Evolutionary conservation across 2,329 filamentous ascomycete species (phyloP), one percentile per base, ranked within the genome.

Genomic region (Trichoderma atroviride): DNA sequence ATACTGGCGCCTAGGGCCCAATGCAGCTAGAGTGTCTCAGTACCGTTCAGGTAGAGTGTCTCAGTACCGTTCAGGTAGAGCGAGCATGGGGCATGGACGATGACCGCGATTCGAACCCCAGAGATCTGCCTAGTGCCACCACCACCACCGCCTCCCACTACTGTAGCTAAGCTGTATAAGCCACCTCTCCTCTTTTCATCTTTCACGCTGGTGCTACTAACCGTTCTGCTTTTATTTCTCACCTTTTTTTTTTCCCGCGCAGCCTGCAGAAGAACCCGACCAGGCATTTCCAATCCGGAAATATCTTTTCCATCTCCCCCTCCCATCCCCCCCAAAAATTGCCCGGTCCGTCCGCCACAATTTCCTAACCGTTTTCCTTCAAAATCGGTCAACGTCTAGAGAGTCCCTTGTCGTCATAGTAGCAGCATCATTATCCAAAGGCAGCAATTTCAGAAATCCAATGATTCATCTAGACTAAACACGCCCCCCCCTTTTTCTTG

Each of bases 301-400:
- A 10, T 19, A 19, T 43, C 40, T 43, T 43, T 43, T n/a, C 19
- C 37, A 40, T 40, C 40, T 5, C 40, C 16, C 35, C 31, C 33
- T 37, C 57, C 33, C 35, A 14, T 40, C 5, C 57, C 57, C 19
- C 33, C 40, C 16, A n/a, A 43, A 10, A 43, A 43, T 43, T 43
- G 40, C 40, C 40, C 40, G 40, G 40, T 43, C 57, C 35, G 57
- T 27, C 57, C 57, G 35, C 57, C 29, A 24, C 33, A 24, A 29
- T 22, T 22, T 61, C 37, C 43, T 53, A 52, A 53, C 60, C 60
- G 60, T 62, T 62, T 62, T 62, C 60, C 24, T 62, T 62, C 60
- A 62, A 33, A 53, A 33, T 40, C 57, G 27, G 57, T 35, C 57
- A 29, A 40, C 37, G 40, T n/a, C 29, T 33, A 19, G 16, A 9